Evolutionary conservation across 805 yeast species (phyloP).

Genomic region (Hagleromyces aurorensis): DNA sequence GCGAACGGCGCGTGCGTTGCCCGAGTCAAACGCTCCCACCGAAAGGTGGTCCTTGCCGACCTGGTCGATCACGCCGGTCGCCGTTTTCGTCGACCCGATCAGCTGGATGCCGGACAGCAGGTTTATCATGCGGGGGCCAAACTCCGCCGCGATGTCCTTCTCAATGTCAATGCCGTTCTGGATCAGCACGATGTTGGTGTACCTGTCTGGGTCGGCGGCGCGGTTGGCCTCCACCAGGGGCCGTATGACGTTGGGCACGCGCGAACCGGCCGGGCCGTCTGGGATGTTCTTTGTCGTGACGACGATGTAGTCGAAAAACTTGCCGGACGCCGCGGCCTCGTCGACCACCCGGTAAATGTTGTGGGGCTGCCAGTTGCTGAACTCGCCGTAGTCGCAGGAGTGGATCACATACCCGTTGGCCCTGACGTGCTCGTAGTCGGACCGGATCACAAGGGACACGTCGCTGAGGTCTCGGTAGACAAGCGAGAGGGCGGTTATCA

Average conservation of each 20-base stretch:
- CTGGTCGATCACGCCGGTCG: constrained; percentile 41
- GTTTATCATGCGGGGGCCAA: constrained; percentile 30
- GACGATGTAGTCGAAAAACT: constrained; percentile 48
- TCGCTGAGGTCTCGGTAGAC: constrained; percentile 39
- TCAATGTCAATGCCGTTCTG: constrained; percentile 68
- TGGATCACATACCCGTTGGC: constrained; percentile 50
- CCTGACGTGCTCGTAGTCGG: constrained; percentile 49
- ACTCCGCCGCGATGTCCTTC: constrained; percentile 43
- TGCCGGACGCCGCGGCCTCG: constrained; percentile 38
- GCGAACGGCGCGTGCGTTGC: constrained; percentile 23
- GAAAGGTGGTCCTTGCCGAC: constrained; percentile 42
- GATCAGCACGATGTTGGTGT: constrained; percentile 45
- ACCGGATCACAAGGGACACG: constrained; percentile 57
- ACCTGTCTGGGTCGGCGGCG: constrained; percentile 8
- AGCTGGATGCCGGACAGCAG: constrained; percentile 54
- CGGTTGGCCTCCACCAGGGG: constrained; percentile 40
- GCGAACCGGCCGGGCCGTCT: constrained; percentile 39
- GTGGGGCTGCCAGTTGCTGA: constrained; percentile 51
- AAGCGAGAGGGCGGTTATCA: constrained; percentile 62
- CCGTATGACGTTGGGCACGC: constrained; percentile 43
- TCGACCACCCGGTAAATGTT: constrained; percentile 38
- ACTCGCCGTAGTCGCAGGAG: constrained; percentile 54
- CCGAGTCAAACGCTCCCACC: constrained; percentile 44
- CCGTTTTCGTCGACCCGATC: constrained; percentile 49
- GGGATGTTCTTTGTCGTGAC: constrained; percentile 65